Evolutionary conservation across 2,329 filamentous ascomycete species (phyloP).

Genomic region (Sclerotinia minor): DNA sequence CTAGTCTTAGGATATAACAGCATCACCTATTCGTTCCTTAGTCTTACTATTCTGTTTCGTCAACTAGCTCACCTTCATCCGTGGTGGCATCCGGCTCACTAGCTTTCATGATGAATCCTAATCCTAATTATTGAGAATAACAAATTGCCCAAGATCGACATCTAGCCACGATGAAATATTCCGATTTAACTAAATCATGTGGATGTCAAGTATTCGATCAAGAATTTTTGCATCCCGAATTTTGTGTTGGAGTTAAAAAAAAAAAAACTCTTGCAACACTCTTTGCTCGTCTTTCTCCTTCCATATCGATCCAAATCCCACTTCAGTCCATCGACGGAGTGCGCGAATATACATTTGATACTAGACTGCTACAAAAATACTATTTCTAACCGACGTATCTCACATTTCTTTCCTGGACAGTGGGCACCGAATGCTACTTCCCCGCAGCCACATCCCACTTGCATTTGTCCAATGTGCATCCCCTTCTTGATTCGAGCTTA

Average conservation of each 20-base stretch:
- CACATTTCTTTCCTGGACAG: background rate
- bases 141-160: background rate
- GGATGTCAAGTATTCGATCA: background rate
- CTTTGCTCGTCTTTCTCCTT: no score
- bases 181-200: background rate
- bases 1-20: no score
- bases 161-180: background rate
- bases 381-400: background rate
- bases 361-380: background rate
- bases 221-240: background rate
- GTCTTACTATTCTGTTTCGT: no score
- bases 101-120: background rate
- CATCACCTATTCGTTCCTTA: no score
- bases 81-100: background rate
- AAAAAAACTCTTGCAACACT: no score
- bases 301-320: no score
- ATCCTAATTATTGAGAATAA: background rate
- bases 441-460: background rate
- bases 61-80: no score
- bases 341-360: no score
- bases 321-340: no score
- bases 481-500: background rate
- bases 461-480: background rate
- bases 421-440: no score
- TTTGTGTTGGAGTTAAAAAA: conserved; percentile 5